phyloP scores from a whole-genome alignment of 2,329 filamentous ascomycete species.

The Tolypocladium album region DNA sequence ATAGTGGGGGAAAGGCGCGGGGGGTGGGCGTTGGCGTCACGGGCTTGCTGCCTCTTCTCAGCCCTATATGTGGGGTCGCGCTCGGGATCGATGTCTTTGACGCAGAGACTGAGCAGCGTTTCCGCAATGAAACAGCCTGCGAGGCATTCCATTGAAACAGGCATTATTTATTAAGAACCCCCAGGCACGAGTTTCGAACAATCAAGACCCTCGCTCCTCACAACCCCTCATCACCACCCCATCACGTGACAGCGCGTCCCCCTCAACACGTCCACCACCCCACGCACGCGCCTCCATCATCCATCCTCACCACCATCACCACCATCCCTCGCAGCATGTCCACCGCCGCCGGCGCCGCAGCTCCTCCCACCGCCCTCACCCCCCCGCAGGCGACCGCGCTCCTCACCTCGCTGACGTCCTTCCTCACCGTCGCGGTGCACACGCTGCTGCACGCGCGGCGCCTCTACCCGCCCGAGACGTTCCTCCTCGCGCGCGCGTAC shows the following conservation, averaged over 20 bases:
- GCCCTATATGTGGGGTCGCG: conserved; percentile 16
- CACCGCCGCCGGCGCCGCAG: not conserved
- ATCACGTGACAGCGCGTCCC: not conserved
- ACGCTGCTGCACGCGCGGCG: conserved; percentile 73
- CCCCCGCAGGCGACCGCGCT: conserved; percentile 31
- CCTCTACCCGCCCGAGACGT: conserved; percentile 69
- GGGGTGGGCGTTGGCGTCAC: not conserved
- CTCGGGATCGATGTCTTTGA: not conserved
- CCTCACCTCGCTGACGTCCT: conserved; percentile 62
- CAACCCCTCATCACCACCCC: not conserved
- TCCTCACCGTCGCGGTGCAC: conserved; percentile 75
- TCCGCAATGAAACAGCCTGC: too few relatives aligned
- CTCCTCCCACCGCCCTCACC: conserved; percentile 15
- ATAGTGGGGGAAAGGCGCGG: not conserved
- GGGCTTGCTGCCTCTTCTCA: conserved; percentile 12
- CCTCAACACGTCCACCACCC: not conserved
- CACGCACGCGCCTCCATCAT: not conserved
- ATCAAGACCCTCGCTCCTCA: too few relatives aligned
- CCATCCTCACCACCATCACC: not conserved
- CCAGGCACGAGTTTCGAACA: too few relatives aligned
- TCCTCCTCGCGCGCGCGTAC: conserved; percentile 70
- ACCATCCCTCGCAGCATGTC: not conserved
- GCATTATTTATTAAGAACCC: too few relatives aligned
- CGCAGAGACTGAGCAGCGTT: too few relatives aligned
- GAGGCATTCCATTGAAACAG: too few relatives aligned